These are phyloP conservation scores for Ballota nigra DNA, from an alignment of 257 asterid species.

Conservation along the genomic window DNA sequence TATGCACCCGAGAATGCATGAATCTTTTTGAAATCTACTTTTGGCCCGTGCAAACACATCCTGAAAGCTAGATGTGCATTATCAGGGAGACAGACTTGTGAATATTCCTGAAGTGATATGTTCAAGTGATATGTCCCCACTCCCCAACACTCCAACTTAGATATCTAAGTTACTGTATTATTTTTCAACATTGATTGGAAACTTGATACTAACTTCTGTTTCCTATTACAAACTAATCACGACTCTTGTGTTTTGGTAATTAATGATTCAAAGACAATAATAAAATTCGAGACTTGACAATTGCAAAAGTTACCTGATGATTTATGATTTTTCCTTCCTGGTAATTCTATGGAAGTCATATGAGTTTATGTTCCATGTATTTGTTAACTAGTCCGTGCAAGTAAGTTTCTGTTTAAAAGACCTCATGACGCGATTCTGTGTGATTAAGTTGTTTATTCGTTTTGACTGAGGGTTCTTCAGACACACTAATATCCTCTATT, in stretches of 20 bases:
- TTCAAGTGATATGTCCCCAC: no score
- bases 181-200: not conserved
- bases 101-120: no score
- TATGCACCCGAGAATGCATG: not conserved
- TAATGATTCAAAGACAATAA: not conserved
- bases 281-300: not conserved
- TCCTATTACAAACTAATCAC: not conserved
- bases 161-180: not conserved
- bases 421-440: not conserved
- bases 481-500: not conserved
- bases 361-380: not conserved
- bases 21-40: not conserved
- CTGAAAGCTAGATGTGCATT: slow-evolving; percentile 1
- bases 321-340: not conserved
- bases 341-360: not conserved
- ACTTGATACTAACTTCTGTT: not conserved
- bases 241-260: not conserved
- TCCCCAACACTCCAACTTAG: slow-evolving; percentile 9
- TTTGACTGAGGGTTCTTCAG: not conserved
- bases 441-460: not conserved
- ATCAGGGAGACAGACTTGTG: not conserved
- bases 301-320: not conserved
- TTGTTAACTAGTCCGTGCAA: not conserved
- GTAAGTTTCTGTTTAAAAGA: not conserved
- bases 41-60: not conserved